Evolutionary conservation across 1,284 basidiomycete genomes (phyloP), one percentile per base, ranked within the genome.

Genomic region (Singerocomus inundabilis): DNA sequence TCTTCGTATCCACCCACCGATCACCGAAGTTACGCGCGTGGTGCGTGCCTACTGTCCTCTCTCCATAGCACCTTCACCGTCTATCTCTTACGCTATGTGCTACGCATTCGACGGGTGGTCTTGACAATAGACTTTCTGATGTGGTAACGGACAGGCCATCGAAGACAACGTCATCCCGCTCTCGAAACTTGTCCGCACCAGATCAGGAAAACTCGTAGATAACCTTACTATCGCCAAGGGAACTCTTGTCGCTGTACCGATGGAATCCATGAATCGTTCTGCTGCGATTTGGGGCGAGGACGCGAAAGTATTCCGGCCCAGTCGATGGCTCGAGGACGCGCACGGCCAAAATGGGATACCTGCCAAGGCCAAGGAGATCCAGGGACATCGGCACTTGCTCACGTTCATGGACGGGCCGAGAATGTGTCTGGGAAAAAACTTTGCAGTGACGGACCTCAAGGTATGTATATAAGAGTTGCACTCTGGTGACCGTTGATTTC

Each of bases 101-200:
- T 7, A 33, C 16, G n/a, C n/a, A 21, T 21, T 21, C 21, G 2
- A 21, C 21, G 21, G 21, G 21, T 21, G 4, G 21, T 21, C 4
- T 21, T 21, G 21, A 21, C 21, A 2, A 21, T 21, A 21, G 4
- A 21, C 21, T 21, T 21, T 21, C 21, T 21, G 21, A 21, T 21
- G n/a, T n/a, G n/a, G n/a, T n/a, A n/a, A n/a, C n/a, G n/a, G 24
- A n/a, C 11, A 55, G 46, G 79, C 59, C 1, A 52, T 61, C 33
- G 62, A 81, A 68, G 78, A 82, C 56, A 78, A 82, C 49, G 59
- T 80, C 0, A 71, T 83, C 13, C 80, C 80, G 0, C 72, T 82
- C n/a, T 44, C 52, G 10, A 37, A 50, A 26, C 46, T 46, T 1
- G 21, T 45, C 4, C 40, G 31, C 18, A 72, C 72, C 1, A 47